phyloP scores from a whole-genome alignment of 306 rosid genomes.

The Prinsepia uniflora region DNA sequence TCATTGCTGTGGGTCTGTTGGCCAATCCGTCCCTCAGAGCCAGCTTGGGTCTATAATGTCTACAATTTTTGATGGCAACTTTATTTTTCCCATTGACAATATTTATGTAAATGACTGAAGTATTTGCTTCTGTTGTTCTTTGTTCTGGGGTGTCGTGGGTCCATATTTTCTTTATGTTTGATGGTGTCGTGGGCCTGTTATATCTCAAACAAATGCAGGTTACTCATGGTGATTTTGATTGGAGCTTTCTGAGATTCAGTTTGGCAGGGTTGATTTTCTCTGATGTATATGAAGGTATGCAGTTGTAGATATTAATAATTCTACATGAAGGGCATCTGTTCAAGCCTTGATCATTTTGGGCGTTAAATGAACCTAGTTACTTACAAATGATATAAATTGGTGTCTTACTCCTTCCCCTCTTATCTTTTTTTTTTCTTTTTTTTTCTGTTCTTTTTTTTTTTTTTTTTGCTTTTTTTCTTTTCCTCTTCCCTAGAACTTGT shows the following conservation, averaged over 20 bases:
- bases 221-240: conserved; percentile 58
- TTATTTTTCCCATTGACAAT: conserved; percentile 25
- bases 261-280: conserved; percentile 73
- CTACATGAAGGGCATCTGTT: conserved; percentile 35
- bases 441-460: too few relatives aligned
- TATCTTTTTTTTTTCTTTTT: neutral
- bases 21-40: neutral
- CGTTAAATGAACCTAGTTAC: conserved; percentile 35
- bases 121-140: conserved; percentile 18
- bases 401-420: conserved; percentile 51
- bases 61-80: conserved; percentile 16
- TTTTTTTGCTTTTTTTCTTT: neutral
- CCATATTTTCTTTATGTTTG: conserved; percentile 47
- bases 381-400: conserved; percentile 34
- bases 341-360: conserved; percentile 37
- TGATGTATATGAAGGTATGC: conserved; percentile 78
- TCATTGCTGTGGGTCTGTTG: neutral
- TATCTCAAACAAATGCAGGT: conserved; percentile 75
- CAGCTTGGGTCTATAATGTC: conserved; percentile 3
- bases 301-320: conserved; percentile 48
- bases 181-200: conserved; percentile 71
- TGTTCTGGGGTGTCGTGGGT: conserved; percentile 46
- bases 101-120: conserved; percentile 19
- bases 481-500: conserved; percentile 22
- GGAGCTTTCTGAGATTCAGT: conserved; percentile 76